A percentile compares a stretch with the other conserved stretches of the same genome.
phyloP scores from a whole-genome alignment of 352 stramenopile species.

The Blastocystis sp. region DNA sequence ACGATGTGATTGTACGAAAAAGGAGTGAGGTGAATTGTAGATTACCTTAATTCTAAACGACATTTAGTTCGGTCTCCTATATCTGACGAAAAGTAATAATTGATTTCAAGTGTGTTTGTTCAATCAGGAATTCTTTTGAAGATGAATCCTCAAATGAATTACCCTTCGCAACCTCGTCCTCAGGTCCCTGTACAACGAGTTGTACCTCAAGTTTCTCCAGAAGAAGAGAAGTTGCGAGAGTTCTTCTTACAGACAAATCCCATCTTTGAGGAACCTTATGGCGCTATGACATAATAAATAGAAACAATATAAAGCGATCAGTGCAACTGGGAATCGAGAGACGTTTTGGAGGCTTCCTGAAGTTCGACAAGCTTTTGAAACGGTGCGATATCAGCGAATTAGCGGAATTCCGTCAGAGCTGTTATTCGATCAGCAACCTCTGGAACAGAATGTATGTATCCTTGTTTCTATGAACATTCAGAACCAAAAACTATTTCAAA shows the following conservation, averaged over 20 bases:
- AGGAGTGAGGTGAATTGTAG: not conserved
- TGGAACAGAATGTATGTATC: slow-evolving; percentile 26
- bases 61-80: not conserved
- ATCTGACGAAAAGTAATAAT: not conserved
- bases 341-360: slow-evolving; percentile 11
- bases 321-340: not conserved
- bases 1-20: not conserved
- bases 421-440: slow-evolving; percentile 47
- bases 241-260: not conserved
- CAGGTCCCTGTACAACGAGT: not conserved
- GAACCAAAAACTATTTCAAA: slow-evolving; percentile 41
- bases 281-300: not conserved
- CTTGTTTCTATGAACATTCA: not conserved
- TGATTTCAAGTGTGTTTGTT: not conserved
- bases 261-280: not conserved
- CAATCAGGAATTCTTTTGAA: not conserved
- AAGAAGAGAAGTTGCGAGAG: not conserved
- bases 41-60: not conserved
- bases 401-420: slow-evolving; percentile 32
- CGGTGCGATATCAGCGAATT: not conserved
- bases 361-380: not conserved
- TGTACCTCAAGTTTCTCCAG: not conserved
- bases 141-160: not conserved
- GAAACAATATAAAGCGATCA: not conserved
- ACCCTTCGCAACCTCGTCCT: not conserved